These are phyloP conservation scores for Chalciporus piperatus DNA, from an alignment of 768 basidiomycete species.

Conservation along the genomic window DNA sequence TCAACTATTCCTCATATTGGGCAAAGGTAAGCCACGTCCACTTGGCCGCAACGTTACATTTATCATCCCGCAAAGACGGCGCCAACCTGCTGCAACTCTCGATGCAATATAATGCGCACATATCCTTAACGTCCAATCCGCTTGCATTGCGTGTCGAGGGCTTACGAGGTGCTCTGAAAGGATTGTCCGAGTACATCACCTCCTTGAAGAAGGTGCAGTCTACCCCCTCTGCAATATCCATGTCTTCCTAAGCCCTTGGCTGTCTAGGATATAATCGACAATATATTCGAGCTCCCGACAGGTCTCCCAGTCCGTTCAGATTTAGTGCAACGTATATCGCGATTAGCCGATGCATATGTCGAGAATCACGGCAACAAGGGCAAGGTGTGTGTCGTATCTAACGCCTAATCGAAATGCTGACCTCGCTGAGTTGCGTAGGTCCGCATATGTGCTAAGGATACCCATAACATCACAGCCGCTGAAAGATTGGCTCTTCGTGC, in stretches of 20 bases:
- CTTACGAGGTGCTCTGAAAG: slow-evolving; percentile 47
- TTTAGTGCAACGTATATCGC: slow-evolving; percentile 64
- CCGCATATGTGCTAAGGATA: slow-evolving; percentile 50
- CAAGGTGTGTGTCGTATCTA: slow-evolving; percentile 36
- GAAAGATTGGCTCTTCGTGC: slow-evolving; percentile 53
- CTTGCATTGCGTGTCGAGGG: slow-evolving; percentile 61
- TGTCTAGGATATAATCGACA: slow-evolving; percentile 28
- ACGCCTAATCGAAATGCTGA: not conserved
- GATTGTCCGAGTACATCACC: slow-evolving; percentile 44
- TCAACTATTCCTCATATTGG: slow-evolving; percentile 68
- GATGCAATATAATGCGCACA: slow-evolving; percentile 56
- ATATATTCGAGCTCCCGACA: slow-evolving; percentile 44
- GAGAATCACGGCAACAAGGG: slow-evolving; percentile 48
- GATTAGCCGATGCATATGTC: slow-evolving; percentile 59
- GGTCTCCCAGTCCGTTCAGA: slow-evolving; percentile 41
- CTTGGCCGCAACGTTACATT: slow-evolving; percentile 4
- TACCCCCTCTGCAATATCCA: not conserved
- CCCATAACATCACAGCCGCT: slow-evolving; percentile 40
- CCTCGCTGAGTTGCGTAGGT: slow-evolving; percentile 38
- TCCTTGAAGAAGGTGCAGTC: slow-evolving; percentile 46
- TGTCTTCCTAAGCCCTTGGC: not conserved
- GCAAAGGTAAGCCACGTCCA: slow-evolving; percentile 48
- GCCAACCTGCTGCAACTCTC: slow-evolving; percentile 57
- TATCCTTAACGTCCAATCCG: slow-evolving; percentile 56
- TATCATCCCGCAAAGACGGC: slow-evolving; percentile 48